Percentiles rank a stretch among this genome's conserved stretches.
phyloP scores from a whole-genome alignment of 2,329 filamentous ascomycete genomes.

The Hypoxylon sp. region DNA sequence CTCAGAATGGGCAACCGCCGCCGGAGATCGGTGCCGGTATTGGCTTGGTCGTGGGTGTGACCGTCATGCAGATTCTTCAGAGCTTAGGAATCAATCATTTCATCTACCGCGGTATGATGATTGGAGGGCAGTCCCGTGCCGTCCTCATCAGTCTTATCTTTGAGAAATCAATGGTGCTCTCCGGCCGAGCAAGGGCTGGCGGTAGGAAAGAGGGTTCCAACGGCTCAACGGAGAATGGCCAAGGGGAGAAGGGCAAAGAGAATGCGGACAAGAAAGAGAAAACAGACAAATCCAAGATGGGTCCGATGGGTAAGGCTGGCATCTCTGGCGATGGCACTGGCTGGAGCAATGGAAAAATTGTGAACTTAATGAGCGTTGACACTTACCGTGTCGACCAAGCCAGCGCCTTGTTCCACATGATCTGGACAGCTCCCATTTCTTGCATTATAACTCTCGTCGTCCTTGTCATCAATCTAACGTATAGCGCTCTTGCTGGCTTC shows the following conservation, averaged over 20 bases:
- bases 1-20: constrained; percentile 61
- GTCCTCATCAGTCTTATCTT: constrained; percentile 90
- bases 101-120: constrained; percentile 91
- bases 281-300: constrained; percentile 49
- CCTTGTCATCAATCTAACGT: constrained; percentile 87
- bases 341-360: constrained; percentile 92
- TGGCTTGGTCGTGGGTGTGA: constrained; percentile 86
- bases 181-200: constrained; percentile 87
- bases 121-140: constrained; percentile 85
- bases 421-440: constrained; percentile 87
- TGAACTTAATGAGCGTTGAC: constrained; percentile 95
- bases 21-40: constrained; percentile 82
- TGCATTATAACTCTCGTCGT: constrained; percentile 84
- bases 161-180: constrained; percentile 91
- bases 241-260: constrained; percentile 60
- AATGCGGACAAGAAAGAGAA: constrained; percentile 58
- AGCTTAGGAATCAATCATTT: constrained; percentile 89
- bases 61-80: constrained; percentile 85
- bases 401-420: constrained; percentile 88
- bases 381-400: constrained; percentile 93
- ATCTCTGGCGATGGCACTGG: constrained; percentile 79
- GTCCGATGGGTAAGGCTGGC: constrained; percentile 61
- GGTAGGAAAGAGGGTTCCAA: constrained; percentile 65
- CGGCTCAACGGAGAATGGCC: constrained; percentile 58
- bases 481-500: constrained; percentile 91